phyloP scores from a whole-genome alignment of 257 asterid species.

The Solanum ossicruentum region DNA sequence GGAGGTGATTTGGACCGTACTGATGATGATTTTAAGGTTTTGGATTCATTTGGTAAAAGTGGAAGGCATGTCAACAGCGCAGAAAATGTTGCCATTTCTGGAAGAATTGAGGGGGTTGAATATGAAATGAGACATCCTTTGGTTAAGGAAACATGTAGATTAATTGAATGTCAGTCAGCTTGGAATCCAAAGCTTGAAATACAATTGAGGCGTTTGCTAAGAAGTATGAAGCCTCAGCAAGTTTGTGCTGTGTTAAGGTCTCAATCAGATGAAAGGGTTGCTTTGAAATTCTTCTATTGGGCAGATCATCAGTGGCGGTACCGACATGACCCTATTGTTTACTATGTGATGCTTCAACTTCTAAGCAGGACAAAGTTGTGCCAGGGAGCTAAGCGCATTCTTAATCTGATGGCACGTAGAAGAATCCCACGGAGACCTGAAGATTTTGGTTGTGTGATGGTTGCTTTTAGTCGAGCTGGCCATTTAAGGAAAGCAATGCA shows the following conservation, averaged over 20 bases:
- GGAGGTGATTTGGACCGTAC: slow-evolving; percentile 15
- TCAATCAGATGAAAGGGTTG: slow-evolving; percentile 71
- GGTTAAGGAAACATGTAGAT: slow-evolving; percentile 64
- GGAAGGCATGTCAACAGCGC: slow-evolving; percentile 4
- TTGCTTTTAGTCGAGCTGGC: slow-evolving; percentile 88
- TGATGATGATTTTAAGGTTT: slow-evolving; percentile 45
- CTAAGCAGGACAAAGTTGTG: slow-evolving; percentile 81
- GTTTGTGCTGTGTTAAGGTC: slow-evolving; percentile 66
- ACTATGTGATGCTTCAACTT: slow-evolving; percentile 63
- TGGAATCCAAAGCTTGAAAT: slow-evolving; percentile 70
- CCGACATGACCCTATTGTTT: slow-evolving; percentile 57
- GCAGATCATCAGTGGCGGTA: slow-evolving; percentile 92
- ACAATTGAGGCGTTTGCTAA: slow-evolving; percentile 55
- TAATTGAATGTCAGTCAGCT: slow-evolving; percentile 38
- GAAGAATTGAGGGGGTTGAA: slow-evolving; percentile 34
- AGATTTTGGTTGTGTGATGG: slow-evolving; percentile 85
- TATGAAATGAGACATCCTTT: slow-evolving; percentile 69
- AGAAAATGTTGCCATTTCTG: background rate
- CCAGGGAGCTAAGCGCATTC: slow-evolving; percentile 86
- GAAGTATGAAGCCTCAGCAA: slow-evolving; percentile 61
- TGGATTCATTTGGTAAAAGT: slow-evolving; percentile 29
- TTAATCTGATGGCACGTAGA: slow-evolving; percentile 54
- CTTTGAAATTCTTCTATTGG: slow-evolving; percentile 79
- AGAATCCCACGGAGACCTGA: slow-evolving; percentile 47
- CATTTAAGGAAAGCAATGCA: slow-evolving; percentile 76